A percentile compares a stretch with the other conserved stretches of the same genome.
Conservation (phyloP, 2,329 filamentous ascomycete species). For the Calonectria hawksworthii region DNA sequence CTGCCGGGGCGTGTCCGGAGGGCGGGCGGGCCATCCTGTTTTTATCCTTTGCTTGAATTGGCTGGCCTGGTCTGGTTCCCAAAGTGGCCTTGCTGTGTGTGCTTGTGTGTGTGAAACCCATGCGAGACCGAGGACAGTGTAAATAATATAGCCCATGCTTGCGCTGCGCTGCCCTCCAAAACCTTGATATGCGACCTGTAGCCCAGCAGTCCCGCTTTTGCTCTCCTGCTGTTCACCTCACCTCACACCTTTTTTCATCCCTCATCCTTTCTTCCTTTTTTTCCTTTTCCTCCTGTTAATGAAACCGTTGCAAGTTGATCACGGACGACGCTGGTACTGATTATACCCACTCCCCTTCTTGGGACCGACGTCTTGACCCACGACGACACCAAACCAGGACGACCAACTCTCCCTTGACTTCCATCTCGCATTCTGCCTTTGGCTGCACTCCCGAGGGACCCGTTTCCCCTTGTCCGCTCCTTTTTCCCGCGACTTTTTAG, state of each 20-base stretch:
- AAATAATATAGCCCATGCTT: not conserved
- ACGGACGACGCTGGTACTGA: not conserved
- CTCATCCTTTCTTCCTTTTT: not conserved
- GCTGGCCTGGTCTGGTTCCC: too few relatives aligned
- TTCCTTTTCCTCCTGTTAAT: not conserved
- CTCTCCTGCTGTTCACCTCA: not conserved
- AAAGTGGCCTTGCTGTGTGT: too few relatives aligned
- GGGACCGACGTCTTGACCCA: not conserved
- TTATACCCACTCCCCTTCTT: not conserved
- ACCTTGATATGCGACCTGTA: conserved; percentile 3
- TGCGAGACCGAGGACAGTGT: not conserved
- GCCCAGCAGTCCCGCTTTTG: conserved; percentile 8
- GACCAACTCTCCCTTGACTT: not conserved
- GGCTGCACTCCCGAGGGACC: not conserved
- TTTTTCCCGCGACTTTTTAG: not conserved
- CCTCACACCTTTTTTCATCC: not conserved
- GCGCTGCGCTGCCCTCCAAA: not conserved
- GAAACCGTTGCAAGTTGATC: not conserved
- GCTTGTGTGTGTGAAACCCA: not conserved
- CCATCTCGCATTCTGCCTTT: not conserved
- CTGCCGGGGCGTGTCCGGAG: too few relatives aligned
- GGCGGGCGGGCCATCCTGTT: not conserved
- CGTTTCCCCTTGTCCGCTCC: not conserved
- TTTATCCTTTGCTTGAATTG: not conserved
- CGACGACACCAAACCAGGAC: not conserved